Conservation (phyloP, 2,329 filamentous ascomycete species). For the Pyrenophora seminiperda region DNA sequence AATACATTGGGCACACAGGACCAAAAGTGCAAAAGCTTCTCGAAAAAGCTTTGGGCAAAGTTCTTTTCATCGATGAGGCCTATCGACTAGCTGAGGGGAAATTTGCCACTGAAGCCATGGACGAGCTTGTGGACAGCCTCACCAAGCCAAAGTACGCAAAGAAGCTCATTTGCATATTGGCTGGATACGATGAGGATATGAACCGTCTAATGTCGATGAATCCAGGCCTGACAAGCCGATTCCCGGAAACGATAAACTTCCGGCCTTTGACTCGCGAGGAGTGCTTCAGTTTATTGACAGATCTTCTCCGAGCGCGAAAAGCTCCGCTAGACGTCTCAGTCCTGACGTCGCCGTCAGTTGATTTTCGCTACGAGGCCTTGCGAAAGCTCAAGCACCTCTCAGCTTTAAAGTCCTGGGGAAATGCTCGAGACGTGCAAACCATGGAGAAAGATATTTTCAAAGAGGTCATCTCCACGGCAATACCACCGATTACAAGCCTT, state of each 20-base stretch:
- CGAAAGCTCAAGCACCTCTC: slow-evolving; percentile 52
- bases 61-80: slow-evolving; percentile 75
- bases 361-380: slow-evolving; percentile 24
- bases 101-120: slow-evolving; percentile 63
- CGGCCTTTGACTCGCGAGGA: slow-evolving; percentile 39
- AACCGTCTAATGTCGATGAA: slow-evolving; percentile 66
- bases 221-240: slow-evolving; percentile 67
- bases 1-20: slow-evolving; percentile 72
- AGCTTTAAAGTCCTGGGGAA: slow-evolving; percentile 62
- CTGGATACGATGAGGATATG: slow-evolving; percentile 71
- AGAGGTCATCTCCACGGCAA: slow-evolving; percentile 30
- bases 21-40: slow-evolving; percentile 67
- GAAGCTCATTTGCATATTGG: slow-evolving; percentile 70
- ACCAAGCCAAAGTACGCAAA: slow-evolving; percentile 62
- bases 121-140: slow-evolving; percentile 59
- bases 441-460: slow-evolving; percentile 59
- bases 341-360: slow-evolving; percentile 26
- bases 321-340: slow-evolving; percentile 36
- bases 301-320: slow-evolving; percentile 27
- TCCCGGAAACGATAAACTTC: slow-evolving; percentile 67
- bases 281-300: slow-evolving; percentile 49
- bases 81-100: slow-evolving; percentile 65
- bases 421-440: slow-evolving; percentile 65
- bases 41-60: slow-evolving; percentile 66
- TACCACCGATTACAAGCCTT: slow-evolving; percentile 21